Base-by-base conservation (phyloP, 176 grass and related monocot genomes). In the Musa troglodytarum region DNA sequence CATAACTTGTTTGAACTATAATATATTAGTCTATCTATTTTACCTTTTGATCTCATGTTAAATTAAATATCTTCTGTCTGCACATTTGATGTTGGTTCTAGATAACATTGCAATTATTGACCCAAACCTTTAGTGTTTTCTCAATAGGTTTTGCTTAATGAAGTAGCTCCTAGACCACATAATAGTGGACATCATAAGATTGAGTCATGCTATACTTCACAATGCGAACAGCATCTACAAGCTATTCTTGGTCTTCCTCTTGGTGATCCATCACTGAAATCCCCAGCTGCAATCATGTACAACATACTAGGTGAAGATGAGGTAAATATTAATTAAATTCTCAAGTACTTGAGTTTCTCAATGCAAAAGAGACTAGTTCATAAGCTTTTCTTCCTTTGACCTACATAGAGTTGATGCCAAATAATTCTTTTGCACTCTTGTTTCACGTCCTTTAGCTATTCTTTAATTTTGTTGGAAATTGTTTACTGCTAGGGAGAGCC, bases 121-220 rank as follows among this genome's bases (percentile, higher is more conserved):
- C 26, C 15, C 6, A 25, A 11, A 66, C 2, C 20, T 73, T 57
- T n/a, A 16, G 1, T 34, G 28, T 58, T 63, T 51, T 28, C 29
- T 14, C 16, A 26, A 43, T 72, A 99, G 91, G 83, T 95, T 82
- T 82, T 99, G 50, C 75, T 95, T 76, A 99, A 92, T 51, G 96
- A 99, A 83, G 96, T 99, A 16, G 96, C 96, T 29, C 91, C 96
- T 63, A 92, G 88, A 64, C 96, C 96, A 54, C 96, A 99, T 81
- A 99, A 99, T 25, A 95, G 96, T 86, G 90, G 96, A 59, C 90
- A 99, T 80, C 91, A 95, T 74, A 95, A 88, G 57, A 99, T 99
- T 9, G 96, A 99, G 59, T 86, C 96, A 61, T 99, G 88, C 62
- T 92, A 99, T 71, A 95, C 88, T 65, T 99, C 96, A 83, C 96